Evolutionary conservation across 225 moss, liverwort and hornwort genomes (phyloP), one percentile per base, ranked within the genome.

Genomic region (Takakia lepidozioides): DNA sequence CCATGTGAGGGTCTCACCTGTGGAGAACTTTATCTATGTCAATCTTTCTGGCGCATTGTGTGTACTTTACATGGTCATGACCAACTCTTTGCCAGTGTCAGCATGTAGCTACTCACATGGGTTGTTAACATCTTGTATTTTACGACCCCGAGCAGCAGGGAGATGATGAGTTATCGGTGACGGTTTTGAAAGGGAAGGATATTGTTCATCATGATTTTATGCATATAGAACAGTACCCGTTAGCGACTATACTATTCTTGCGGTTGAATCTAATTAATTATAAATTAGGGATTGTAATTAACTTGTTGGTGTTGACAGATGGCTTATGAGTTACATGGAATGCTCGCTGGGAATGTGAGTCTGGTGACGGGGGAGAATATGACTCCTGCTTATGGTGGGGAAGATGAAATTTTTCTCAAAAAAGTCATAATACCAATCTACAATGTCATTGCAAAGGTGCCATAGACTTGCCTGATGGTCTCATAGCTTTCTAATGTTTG

Each of bases 341-440:
- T 78, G 61, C 46, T 95, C 53, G 71, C 84, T 49, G 67, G 62
- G 23, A 70, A 81, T 45, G 68, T 72, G 24, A 63, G 78, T 57
- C 74, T 71, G 52, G 52, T 60, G 48, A 82, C 81, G 13, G 67
- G 65, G 43, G 63, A 73, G 57, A 70, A 69, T 46, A 65, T 71
- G 45, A 76, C 66, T 64, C 87, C 82, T 43, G 67, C 77, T 37
- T 82, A 79, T 48, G 67, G 76, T 39, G 83, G 55, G 34, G 59
- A 49, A 0, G 86, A 84, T 39, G 73, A 76, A 45, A 69, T 69
- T 48, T 95, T 90, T 30, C 52, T 95, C 46, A 80, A 73, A 27
- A 47, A 73, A 46, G 63, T 95, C 47, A 62, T 95, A 22, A 40
- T 67, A 44, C 95, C 90, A 22, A 67, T 95, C n/a, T 95, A 95